These are phyloP conservation scores for Echeveria elegans DNA, from an alignment of 164 flowering plant species.

Conservation along the genomic window DNA sequence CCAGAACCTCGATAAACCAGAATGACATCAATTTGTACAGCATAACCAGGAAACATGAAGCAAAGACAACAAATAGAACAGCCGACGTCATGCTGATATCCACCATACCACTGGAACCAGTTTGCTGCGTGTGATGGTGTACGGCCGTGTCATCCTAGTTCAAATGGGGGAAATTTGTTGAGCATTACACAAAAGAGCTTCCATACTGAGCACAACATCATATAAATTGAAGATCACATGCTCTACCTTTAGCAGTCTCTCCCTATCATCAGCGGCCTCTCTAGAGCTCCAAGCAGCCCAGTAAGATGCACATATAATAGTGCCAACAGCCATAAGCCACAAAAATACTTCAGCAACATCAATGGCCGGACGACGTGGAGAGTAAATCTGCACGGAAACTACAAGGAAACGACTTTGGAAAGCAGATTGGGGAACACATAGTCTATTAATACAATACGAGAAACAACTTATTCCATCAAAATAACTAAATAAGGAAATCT, in stretches of 20 bases:
- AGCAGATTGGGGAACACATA: no score
- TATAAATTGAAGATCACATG: not conserved
- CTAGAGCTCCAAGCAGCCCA: constrained; percentile 97
- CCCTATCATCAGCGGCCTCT: constrained; percentile 86
- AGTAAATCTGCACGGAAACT: constrained; percentile 91
- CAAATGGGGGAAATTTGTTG: not conserved
- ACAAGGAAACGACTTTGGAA: constrained; percentile 10
- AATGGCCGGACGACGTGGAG: constrained; percentile 74
- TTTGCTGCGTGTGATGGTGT: constrained; percentile 20
- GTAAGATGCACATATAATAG: constrained; percentile 85
- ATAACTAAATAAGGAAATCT: no score
- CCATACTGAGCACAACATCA: not conserved
- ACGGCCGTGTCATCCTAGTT: constrained; percentile 75
- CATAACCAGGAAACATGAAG: constrained; percentile 83
- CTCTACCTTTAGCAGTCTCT: constrained; percentile 69
- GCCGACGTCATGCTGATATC: constrained; percentile 78
- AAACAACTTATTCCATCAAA: no score
- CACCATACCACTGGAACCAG: constrained; percentile 50
- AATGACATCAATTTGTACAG: constrained; percentile 89
- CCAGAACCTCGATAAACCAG: constrained; percentile 88
- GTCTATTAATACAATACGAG: no score
- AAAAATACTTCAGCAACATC: constrained; percentile 97
- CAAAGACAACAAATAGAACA: constrained; percentile 70
- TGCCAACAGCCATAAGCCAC: constrained; percentile 98
- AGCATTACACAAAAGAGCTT: not conserved